phyloP scores from a whole-genome alignment of 1,284 basidiomycete genomes.

The Pascua sp. region DNA sequence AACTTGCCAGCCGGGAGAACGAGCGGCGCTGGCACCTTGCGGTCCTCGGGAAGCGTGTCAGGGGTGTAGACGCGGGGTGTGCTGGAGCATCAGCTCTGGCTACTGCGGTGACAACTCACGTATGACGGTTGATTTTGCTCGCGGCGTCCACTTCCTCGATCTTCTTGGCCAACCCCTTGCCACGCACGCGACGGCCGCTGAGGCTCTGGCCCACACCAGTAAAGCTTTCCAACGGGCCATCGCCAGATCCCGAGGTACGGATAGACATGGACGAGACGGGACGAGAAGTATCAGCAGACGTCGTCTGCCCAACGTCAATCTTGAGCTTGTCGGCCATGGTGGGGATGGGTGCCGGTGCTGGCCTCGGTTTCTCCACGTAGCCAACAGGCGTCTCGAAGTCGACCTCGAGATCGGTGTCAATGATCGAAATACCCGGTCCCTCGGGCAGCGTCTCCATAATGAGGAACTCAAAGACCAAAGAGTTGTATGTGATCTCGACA shows the following conservation, averaged over 20 bases:
- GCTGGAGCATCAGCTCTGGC: slow-evolving; percentile 51
- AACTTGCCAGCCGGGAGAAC: slow-evolving; percentile 87
- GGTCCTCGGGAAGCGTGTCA: slow-evolving; percentile 67
- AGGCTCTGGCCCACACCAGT: slow-evolving; percentile 88
- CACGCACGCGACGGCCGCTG: slow-evolving; percentile 81
- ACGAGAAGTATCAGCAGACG: slow-evolving; percentile 65
- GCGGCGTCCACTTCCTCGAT: slow-evolving; percentile 72
- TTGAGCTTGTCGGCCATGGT: slow-evolving; percentile 98
- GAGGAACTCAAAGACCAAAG: slow-evolving; percentile 88
- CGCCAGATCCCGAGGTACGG: slow-evolving; percentile 44
- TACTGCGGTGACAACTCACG: slow-evolving; percentile 57
- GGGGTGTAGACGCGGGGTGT: slow-evolving; percentile 81
- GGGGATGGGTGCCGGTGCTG: slow-evolving; percentile 71
- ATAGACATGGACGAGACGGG: slow-evolving; percentile 58
- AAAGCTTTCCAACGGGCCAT: slow-evolving; percentile 76
- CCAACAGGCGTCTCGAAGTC: slow-evolving; percentile 61
- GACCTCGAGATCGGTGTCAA: slow-evolving; percentile 85
- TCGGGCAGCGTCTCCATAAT: slow-evolving; percentile 92
- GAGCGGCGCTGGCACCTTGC: slow-evolving; percentile 81
- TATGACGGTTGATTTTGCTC: slow-evolving; percentile 83
- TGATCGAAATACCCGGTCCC: slow-evolving; percentile 79
- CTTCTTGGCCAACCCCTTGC: slow-evolving; percentile 80
- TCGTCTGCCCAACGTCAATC: slow-evolving; percentile 81
- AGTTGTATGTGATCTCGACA: slow-evolving; percentile 87
- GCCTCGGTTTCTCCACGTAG: slow-evolving; percentile 83